Evolutionary conservation across 495 filamentous ascomycete genomes (phyloP), one percentile per base, ranked within the genome.

Genomic region (Penicillium paxilli): DNA sequence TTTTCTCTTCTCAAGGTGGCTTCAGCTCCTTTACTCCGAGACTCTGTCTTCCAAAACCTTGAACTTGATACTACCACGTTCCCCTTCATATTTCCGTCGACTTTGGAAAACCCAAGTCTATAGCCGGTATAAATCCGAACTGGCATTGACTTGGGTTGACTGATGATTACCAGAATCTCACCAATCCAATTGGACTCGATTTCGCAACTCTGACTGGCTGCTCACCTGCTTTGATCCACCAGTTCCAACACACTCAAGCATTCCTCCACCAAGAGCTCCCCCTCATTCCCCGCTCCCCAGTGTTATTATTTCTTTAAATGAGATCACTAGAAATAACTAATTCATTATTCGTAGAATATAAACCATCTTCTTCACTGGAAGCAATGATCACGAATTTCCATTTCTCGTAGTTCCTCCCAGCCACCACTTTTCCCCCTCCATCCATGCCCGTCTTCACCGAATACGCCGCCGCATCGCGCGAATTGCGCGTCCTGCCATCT

Each of bases 391-490:
- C n/a, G 16, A 21, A 23, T 44, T 20, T 44, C 19, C 12, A 16
- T n/a, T 5, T 16, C 35, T 19, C n/a, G 35, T 38, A 38, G 35
- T 6, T 38, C 16, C 35, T 38, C 6, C 38, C 7, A 38, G 35
- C 35, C n/a, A 17, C 35, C 6, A 28, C 26, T 5, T 28, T 5
- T 17, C 35, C 5, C 5, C 16, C n/a, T 16, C 1, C 19, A 19
- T 22, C 40, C 17, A 79, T 79, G 76, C 76, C 76, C 12, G 73
- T 78, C 28, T 78, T 79, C 62, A 70, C 68, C 17, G 75, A 78
- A 60, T 68, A 59, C 50, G 56, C 75, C 1, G 57, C 68, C 40
- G 61, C 64, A 21, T 70, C 70, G 22, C 72, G 69, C 10, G 71
- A 73, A 30, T 65, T 75, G 9, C 71, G 73, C 51, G 68, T 75